A percentile compares a stretch with the other conserved stretches of the same genome.
Conservation (phyloP, 768 basidiomycete species). For the Lactarius indigo region DNA sequence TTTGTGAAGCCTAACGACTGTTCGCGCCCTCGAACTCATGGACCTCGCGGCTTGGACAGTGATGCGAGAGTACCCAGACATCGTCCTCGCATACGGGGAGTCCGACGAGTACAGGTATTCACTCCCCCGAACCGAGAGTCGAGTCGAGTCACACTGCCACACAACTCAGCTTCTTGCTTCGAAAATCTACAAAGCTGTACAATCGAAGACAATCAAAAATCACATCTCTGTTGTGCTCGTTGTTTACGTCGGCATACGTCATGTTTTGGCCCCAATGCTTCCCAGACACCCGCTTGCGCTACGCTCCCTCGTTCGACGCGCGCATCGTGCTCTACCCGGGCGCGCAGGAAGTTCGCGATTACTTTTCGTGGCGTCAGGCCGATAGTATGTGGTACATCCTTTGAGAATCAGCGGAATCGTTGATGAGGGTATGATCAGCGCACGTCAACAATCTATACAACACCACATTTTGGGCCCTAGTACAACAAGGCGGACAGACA, state of each 20-base stretch:
- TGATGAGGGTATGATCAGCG: conserved; percentile 45
- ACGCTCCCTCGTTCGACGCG: conserved; percentile 92
- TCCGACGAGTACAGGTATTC: conserved; percentile 92
- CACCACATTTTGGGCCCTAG: conserved; percentile 91
- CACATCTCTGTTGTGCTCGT: conserved; percentile 72
- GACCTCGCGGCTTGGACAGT: conserved; percentile 80
- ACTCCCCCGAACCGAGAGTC: not conserved
- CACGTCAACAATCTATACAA: conserved; percentile 99
- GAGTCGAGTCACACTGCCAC: conserved; percentile 5
- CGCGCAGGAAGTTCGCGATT: conserved; percentile 73
- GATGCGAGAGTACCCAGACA: conserved; percentile 80
- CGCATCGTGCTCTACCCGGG: conserved; percentile 80
- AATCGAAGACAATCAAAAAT: conserved; percentile 88
- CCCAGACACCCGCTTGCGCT: conserved; percentile 63
- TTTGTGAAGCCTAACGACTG: conserved; percentile 93
- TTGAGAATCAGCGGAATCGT: not conserved
- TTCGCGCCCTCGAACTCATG: conserved; percentile 84
- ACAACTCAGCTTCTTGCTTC: conserved; percentile 75
- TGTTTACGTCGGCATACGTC: conserved; percentile 90
- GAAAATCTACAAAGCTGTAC: conserved; percentile 70
- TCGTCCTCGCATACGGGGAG: conserved; percentile 89
- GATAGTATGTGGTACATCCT: conserved; percentile 67
- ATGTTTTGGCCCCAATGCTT: conserved; percentile 83
- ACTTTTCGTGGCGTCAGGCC: conserved; percentile 94
- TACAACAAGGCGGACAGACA: conserved; percentile 75